Base-by-base conservation (phyloP, 108 stramenopile genomes). In the Asterionellopsis glacialis region DNA sequence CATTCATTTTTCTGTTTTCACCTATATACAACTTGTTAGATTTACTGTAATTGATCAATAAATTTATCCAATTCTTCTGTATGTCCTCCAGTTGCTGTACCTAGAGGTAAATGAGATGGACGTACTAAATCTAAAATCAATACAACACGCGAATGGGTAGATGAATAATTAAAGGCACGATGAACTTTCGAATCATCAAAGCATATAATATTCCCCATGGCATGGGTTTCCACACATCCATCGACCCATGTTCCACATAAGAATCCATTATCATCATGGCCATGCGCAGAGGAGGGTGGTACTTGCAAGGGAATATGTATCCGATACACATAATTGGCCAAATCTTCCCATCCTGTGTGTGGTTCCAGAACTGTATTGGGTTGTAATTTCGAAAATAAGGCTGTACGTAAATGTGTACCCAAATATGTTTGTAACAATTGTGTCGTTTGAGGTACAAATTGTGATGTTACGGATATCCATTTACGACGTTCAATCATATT, bases 111-210 rank as follows among this genome's bases (percentile, higher is more conserved):
- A 9, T 54, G 50, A 14, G 47, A 41, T 10, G 97, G 96, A 27
- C 97, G 67, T 25, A 72, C 93, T 43, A 98, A 41, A 77, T 98
- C 98, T 23, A 98, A 56, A 56, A 98, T 98, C 53, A 98, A 76
- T 0, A 98, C 96, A 55, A 95, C 75, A 15, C 98, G 79, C 27
- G 82, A 79, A 19, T 77, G 70, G 7, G 23, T 55, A 13, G 79
- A 70, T 18, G 72, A 67, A 65, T 90, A 90, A 64, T 95, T 96
- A 75, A 91, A 98, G 15, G 97, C 93, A 27, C 93, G 81, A 75
- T 97, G 96, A 41, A 82, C 73, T 79, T 96, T 95, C 61, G 88
- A 92, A 72, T 98, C 98, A 66, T 98, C 98, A 75, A 98, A 98
- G 22, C 84, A 73, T 1, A 96, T 50, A 0, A 94, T 63, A 26